Evolutionary conservation across 495 filamentous ascomycete genomes (phyloP).

Genomic region (Staphylotrichum tortipilum): DNA sequence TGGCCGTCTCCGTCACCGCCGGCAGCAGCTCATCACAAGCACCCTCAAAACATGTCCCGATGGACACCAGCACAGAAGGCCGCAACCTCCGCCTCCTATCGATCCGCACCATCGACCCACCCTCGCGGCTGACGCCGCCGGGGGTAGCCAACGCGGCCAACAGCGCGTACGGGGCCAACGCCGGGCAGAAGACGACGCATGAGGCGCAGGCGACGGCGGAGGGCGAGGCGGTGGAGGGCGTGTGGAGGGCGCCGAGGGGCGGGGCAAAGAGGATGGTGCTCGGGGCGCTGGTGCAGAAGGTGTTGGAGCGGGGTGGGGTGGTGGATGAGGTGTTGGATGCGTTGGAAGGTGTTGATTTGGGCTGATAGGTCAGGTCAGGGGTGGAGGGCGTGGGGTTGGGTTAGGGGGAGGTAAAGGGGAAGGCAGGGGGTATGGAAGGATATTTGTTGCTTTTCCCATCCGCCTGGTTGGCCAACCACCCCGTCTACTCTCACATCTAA

Average conservation of each 20-base stretch:
- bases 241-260: slow-evolving; percentile 71
- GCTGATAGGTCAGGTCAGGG: slow-evolving; percentile 10
- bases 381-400: not conserved
- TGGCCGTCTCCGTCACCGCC: slow-evolving; percentile 65
- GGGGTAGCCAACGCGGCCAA: slow-evolving; percentile 63
- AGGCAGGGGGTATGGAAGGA: not conserved
- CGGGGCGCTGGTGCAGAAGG: slow-evolving; percentile 56
- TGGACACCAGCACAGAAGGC: no score
- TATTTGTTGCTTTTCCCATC: not conserved
- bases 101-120: slow-evolving; percentile 65
- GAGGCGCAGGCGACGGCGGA: slow-evolving; percentile 39
- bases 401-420: not conserved
- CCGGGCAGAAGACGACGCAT: slow-evolving; percentile 28
- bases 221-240: slow-evolving; percentile 54
- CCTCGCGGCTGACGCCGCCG: slow-evolving; percentile 44
- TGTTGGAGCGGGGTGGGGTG: slow-evolving; percentile 62
- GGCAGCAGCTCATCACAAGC: no score
- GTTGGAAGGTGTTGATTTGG: slow-evolving; percentile 54
- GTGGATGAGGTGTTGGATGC: slow-evolving; percentile 77
- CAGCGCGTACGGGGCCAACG: slow-evolving; percentile 46
- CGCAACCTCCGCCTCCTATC: slow-evolving; percentile 43
- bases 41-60: no score
- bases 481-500: not conserved
- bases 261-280: slow-evolving; percentile 64
- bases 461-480: not conserved